Conservation (phyloP, 208 protist genomes). For the Lotmaria passim region DNA sequence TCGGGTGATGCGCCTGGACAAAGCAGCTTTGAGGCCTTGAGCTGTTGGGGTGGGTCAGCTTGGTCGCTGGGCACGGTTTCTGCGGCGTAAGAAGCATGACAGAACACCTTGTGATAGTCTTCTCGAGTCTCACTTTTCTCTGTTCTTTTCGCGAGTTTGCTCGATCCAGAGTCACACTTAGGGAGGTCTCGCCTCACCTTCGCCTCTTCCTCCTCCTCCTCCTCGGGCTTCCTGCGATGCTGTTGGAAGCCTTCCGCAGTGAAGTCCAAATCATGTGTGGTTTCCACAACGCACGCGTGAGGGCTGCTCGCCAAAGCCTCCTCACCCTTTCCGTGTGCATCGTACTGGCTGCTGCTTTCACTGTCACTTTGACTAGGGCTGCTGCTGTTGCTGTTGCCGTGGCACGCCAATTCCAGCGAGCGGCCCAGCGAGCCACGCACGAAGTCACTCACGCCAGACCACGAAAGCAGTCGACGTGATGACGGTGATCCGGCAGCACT, state of each 20-base stretch:
- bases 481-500: background rate
- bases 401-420: slow-evolving; percentile 17
- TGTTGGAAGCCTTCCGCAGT: background rate
- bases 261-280: no score
- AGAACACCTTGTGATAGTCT: no score
- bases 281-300: no score
- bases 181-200: background rate
- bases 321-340: background rate
- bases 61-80: no score
- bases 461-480: background rate
- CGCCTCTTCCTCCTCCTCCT: background rate
- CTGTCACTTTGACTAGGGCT: background rate
- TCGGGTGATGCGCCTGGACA: no score
- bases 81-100: no score
- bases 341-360: background rate
- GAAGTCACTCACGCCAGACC: slow-evolving; percentile 22
- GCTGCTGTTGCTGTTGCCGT: background rate
- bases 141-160: no score
- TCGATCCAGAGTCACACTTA: background rate
- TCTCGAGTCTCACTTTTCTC: no score
- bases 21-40: no score
- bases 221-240: background rate
- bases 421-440: slow-evolving; percentile 18
- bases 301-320: no score
- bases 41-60: no score